Evolutionary conservation across 306 rosid species (phyloP), one percentile per base, ranked within the genome.

Genomic region (Albizia julibrissin): DNA sequence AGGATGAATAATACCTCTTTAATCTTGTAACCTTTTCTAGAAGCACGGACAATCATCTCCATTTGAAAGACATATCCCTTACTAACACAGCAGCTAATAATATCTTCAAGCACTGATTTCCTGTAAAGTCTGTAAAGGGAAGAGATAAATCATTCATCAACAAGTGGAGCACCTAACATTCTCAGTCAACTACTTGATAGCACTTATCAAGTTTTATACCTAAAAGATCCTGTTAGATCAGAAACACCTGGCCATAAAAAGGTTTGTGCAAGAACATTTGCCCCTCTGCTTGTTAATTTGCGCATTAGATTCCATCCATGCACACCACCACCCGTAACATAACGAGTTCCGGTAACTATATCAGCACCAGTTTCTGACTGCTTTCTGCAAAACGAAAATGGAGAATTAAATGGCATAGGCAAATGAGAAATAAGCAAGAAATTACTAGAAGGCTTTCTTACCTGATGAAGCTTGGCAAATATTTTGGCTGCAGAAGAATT

Each of bases 301-400:
- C 98, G 97, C 97, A 95, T 93, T 72, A 95, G 98, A 90, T 89
- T 95, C 99, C 99, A 95, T 80, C 99, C 99, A 91, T 95, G 97
- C 59, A 95, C 97, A 77, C 98, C 97, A 2, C 99, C 99, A 16
- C 92, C 97, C 89, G 82, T 87, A 75, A 93, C 99, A 87, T 95
- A 95, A 56, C 98, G 95, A 72, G 99, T 95, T 75, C 99, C 99
- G 0, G 97, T 92, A 67, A 93, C 97, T 88, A 95, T 92, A 84
- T 89, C 92, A 47, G 99, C 99, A 82, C 91, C 89, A 70, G 98
- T 92, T 82, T 89, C 91, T 80, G 81, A 76, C 83, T 93, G 98
- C 85, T 88, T 94, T 86, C 98, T 90, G 80, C 68, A 40, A 83
- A 75, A 59, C 13, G 59, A 15, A 65, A 71, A n/a, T 62, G 40